Conservation (phyloP, 768 basidiomycete species). For the Chiua virens region DNA sequence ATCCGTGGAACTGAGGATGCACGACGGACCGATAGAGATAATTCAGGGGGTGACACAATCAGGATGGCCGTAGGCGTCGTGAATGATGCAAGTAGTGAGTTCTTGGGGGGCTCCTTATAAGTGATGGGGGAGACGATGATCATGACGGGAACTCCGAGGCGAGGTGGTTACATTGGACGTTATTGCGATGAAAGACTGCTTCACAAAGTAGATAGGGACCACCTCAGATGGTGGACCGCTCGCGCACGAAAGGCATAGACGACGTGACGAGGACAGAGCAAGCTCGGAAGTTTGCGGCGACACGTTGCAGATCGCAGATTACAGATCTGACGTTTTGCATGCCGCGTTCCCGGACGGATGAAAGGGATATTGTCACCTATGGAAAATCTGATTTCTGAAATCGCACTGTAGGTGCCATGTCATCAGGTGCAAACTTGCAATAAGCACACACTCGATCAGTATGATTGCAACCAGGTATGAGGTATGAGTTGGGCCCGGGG, state of each 20-base stretch:
- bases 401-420: neutral
- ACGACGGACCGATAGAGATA: slow-evolving; percentile 7
- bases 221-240: neutral
- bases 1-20: neutral
- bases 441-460: neutral
- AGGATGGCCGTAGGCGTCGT: slow-evolving; percentile 7
- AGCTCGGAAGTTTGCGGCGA: slow-evolving; percentile 19
- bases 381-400: neutral
- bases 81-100: slow-evolving; percentile 3
- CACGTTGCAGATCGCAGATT: slow-evolving; percentile 25
- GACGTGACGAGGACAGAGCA: slow-evolving; percentile 29
- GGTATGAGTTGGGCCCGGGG: too few relatives aligned
- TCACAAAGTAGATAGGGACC: slow-evolving; percentile 20
- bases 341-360: slow-evolving; percentile 3
- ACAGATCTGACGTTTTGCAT: slow-evolving; percentile 1
- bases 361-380: neutral
- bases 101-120: slow-evolving; percentile 19
- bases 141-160: slow-evolving; percentile 1
- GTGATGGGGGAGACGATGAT: neutral
- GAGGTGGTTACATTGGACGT: slow-evolving; percentile 16
- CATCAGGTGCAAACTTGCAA: neutral
- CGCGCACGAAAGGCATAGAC: neutral
- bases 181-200: slow-evolving; percentile 18
- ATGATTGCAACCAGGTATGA: too few relatives aligned
- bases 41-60: slow-evolving; percentile 1